Conservation (phyloP, 768 basidiomycete species). For the Crassisporium funariophilum region DNA sequence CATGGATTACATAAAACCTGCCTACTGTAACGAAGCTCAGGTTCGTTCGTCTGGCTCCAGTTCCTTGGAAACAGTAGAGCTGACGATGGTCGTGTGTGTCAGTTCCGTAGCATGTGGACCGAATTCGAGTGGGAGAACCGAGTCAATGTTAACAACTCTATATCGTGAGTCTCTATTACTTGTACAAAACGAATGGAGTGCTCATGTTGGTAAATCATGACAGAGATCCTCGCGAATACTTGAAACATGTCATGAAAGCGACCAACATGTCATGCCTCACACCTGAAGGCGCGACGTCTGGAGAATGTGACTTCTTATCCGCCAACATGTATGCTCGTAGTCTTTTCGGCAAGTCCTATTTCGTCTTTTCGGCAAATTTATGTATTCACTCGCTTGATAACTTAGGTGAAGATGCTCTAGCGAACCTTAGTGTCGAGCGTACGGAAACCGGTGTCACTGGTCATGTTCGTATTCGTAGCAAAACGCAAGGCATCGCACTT, state of each 20-base stretch:
- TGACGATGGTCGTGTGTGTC: slow-evolving; percentile 3
- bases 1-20: slow-evolving; percentile 97
- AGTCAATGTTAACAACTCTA: slow-evolving; percentile 86
- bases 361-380: background rate
- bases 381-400: background rate
- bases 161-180: slow-evolving; percentile 72
- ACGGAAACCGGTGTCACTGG: slow-evolving; percentile 85
- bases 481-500: slow-evolving; percentile 96
- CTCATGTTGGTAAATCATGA: slow-evolving; percentile 3
- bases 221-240: slow-evolving; percentile 86
- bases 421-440: slow-evolving; percentile 91
- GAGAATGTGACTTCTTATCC: slow-evolving; percentile 95
- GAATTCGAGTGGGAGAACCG: slow-evolving; percentile 99
- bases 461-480: slow-evolving; percentile 94
- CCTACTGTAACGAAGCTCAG: slow-evolving; percentile 93
- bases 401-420: slow-evolving; percentile 93
- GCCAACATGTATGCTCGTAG: slow-evolving; percentile 97
- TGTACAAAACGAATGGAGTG: too few species aligned
- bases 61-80: background rate
- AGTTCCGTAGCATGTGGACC: slow-evolving; percentile 99
- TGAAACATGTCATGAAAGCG: slow-evolving; percentile 92
- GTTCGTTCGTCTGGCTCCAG: slow-evolving; percentile 38
- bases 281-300: slow-evolving; percentile 90
- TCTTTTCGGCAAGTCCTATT: slow-evolving; percentile 74
- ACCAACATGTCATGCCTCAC: slow-evolving; percentile 99